Base-by-base conservation (phyloP, 73 alveolate species). In the Stentor roeselii region DNA sequence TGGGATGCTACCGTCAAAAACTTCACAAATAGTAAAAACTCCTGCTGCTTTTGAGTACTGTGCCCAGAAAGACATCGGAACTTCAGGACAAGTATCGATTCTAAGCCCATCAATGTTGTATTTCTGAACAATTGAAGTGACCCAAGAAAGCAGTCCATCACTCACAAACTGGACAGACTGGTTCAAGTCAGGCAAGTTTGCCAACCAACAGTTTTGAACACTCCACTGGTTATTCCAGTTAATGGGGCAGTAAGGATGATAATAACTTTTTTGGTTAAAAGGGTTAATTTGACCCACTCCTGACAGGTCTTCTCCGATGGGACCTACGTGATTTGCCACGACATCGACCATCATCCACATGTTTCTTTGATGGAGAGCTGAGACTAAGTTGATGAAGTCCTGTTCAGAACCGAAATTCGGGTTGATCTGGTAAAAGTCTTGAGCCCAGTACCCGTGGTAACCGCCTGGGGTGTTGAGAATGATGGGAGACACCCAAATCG, bases 291-390 rank as follows among this genome's bases (percentile, higher is more conserved):
- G 39, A 84, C 58, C 78, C 82, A 88, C 61, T 82, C 88, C 34
- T 0, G 85, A 92, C 21, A 42, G 38, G 3, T 94, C 95, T 42
- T 84, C 86, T 30, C 94, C 96, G 58, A 78, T 86, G 31, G 86
- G 77, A 34, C 95, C 99, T 6, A 92, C 95, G 75, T 95, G 99
- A 83, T 95, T 95, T 3, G 90, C 95, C 36, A 95, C 99, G 1
- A 95, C 98, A 87, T 95, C 99, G 3, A 95, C 90, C 99, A 95
- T 95, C 15, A 95, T 93, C 91, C 91, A 87, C 39, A 95, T 91
- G 82, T 89, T 90, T 60, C 75, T 82, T 0, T 60, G 6, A 84
- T 95, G 99, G 36, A 91, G 83, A 30, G 85, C 90, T 14, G 27
- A 36, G 21, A 93, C 87, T 77, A 95, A 88, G 34, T 78, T 88